Evolutionary conservation across 768 basidiomycete genomes (phyloP).

Genomic region (Lentinus tigrinus): DNA sequence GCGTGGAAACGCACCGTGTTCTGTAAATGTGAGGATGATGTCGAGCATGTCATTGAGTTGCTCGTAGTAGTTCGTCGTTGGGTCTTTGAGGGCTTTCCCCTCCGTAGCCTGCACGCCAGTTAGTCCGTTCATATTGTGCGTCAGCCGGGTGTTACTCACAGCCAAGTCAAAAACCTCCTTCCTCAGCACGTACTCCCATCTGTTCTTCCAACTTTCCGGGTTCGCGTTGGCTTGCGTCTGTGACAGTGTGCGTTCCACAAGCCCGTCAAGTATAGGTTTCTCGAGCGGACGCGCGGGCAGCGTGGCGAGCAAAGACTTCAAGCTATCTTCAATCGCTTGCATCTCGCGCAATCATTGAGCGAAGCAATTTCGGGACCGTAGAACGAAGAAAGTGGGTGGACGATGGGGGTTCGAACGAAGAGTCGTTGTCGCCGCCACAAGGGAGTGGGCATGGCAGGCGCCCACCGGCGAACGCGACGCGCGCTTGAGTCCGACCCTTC

Average conservation of each 20-base stretch:
- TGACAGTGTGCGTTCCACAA: constrained; percentile 46
- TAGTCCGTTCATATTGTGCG: neutral
- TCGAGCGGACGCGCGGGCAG: constrained; percentile 53
- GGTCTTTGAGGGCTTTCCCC: constrained; percentile 58
- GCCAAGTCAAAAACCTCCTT: constrained; percentile 72
- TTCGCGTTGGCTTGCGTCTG: constrained; percentile 41
- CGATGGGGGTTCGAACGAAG: no score
- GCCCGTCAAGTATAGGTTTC: constrained; percentile 45
- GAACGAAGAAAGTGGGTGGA: no score
- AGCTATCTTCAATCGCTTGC: constrained; percentile 50
- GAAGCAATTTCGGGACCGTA: neutral
- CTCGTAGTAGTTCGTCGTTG: constrained; percentile 57
- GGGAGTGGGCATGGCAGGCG: no score
- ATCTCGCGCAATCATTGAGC: constrained; percentile 27
- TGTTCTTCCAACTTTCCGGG: constrained; percentile 61
- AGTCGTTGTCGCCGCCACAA: no score
- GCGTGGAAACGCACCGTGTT: constrained; percentile 53
- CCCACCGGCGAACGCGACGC: no score
- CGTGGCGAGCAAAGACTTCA: constrained; percentile 50
- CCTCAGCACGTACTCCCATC: constrained; percentile 75
- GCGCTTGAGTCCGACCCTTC: no score
- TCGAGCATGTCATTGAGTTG: constrained; percentile 65
- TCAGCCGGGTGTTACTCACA: constrained; percentile 42
- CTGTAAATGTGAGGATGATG: constrained; percentile 72
- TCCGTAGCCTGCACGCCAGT: constrained; percentile 53